Evolutionary conservation across 1,284 basidiomycete genomes (phyloP).

Genomic region (Irpex lacteus): DNA sequence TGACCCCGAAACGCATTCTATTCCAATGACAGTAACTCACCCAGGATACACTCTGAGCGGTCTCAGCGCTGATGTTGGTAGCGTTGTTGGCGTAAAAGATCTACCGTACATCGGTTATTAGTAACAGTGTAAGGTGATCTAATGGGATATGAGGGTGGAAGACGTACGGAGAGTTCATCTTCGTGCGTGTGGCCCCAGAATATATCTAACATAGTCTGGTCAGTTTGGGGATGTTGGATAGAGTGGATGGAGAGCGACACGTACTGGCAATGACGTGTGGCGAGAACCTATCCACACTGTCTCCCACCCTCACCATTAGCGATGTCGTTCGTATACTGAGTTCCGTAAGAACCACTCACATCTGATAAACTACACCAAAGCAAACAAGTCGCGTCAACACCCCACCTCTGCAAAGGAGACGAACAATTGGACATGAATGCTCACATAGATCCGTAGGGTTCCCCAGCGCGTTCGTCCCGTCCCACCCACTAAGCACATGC

Average conservation of each 20-base stretch:
- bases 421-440: too few relatives aligned
- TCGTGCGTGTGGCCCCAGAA: slow-evolving; percentile 85
- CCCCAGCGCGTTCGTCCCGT: slow-evolving; percentile 58
- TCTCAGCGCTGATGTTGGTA: slow-evolving; percentile 54
- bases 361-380: slow-evolving; percentile 60
- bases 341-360: slow-evolving; percentile 36
- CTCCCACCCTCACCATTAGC: too few relatives aligned
- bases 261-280: slow-evolving; percentile 76
- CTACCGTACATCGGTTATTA: slow-evolving; percentile 28
- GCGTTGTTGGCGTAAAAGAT: slow-evolving; percentile 78
- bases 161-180: slow-evolving; percentile 64
- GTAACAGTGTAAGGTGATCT: too few relatives aligned
- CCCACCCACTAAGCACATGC: slow-evolving; percentile 78
- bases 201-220: slow-evolving; percentile 43
- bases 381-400: too few relatives aligned
- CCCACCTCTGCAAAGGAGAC: too few relatives aligned
- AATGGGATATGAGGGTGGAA: background rate
- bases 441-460: slow-evolving; percentile 68
- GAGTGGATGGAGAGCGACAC: slow-evolving; percentile 23
- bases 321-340: too few relatives aligned
- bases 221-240: slow-evolving; percentile 7
- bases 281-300: slow-evolving; percentile 76
- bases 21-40: slow-evolving; percentile 20
- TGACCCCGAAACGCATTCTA: too few relatives aligned
- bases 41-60: slow-evolving; percentile 61